Conservation (phyloP, 495 filamentous ascomycete species). For the Pseudotulostoma volvatum region DNA sequence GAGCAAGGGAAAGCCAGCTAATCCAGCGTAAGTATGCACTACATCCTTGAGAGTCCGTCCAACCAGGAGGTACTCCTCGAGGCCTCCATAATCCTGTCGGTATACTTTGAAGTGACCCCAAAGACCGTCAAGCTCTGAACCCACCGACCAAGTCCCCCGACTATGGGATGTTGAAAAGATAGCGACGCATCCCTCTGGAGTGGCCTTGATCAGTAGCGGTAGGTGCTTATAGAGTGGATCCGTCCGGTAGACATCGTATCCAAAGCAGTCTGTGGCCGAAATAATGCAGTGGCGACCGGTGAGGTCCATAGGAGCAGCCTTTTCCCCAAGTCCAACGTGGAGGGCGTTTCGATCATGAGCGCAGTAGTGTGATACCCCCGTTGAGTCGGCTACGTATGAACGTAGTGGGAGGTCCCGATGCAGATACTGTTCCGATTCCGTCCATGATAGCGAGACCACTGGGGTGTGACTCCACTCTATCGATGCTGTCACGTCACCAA, state of each 20-base stretch:
- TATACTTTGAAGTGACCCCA: conserved; percentile 58
- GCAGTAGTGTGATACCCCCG: conserved; percentile 44
- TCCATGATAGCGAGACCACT: conserved; percentile 37
- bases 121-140: conserved; percentile 54
- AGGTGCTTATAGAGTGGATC: conserved; percentile 63
- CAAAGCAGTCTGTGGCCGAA: conserved; percentile 50
- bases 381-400: conserved; percentile 42
- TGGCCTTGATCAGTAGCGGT: conserved; percentile 48
- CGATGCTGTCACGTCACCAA: conserved; percentile 31
- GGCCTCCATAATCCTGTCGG: conserved; percentile 49
- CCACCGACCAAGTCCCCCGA: conserved; percentile 45
- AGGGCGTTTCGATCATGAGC: conserved; percentile 38
- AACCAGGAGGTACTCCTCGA: conserved; percentile 54
- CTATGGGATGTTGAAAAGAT: conserved; percentile 50
- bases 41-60: conserved; percentile 47
- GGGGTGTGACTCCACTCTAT: conserved; percentile 41
- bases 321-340: conserved; percentile 53
- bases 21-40: conserved; percentile 44
- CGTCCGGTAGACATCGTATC: conserved; percentile 51
- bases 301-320: conserved; percentile 55
- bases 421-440: conserved; percentile 30
- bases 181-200: conserved; percentile 40
- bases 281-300: conserved; percentile 46
- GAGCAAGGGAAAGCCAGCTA: conserved; percentile 46
- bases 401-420: conserved; percentile 42